phyloP scores from a whole-genome alignment of 2,329 filamentous ascomycete genomes.

The Truncatella angustata region DNA sequence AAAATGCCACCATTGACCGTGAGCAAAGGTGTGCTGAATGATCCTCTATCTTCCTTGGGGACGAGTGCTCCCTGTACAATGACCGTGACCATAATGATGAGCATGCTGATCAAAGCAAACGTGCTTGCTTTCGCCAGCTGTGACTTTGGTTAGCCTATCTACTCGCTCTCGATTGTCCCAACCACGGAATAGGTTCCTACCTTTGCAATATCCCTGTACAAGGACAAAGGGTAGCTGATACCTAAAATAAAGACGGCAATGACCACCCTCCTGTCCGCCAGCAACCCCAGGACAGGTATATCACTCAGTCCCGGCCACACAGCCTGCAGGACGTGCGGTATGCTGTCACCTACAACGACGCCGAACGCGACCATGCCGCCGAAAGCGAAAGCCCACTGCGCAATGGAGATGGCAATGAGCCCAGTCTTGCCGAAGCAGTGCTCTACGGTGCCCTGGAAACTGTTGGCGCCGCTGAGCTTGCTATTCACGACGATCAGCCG shows the following conservation, averaged over 20 bases:
- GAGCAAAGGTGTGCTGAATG: slow-evolving; percentile 66
- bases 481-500: slow-evolving; percentile 95
- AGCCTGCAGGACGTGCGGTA: slow-evolving; percentile 83
- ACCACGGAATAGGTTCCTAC: slow-evolving; percentile 44
- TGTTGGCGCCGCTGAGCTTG: slow-evolving; percentile 90
- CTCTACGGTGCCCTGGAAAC: slow-evolving; percentile 94
- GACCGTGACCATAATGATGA: slow-evolving; percentile 83
- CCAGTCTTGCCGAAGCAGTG: slow-evolving; percentile 89
- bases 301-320: slow-evolving; percentile 74
- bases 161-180: neutral
- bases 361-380: slow-evolving; percentile 98
- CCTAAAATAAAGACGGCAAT: slow-evolving; percentile 87
- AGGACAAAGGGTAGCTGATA: slow-evolving; percentile 84
- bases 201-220: slow-evolving; percentile 97
- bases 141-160: slow-evolving; percentile 9
- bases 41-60: slow-evolving; percentile 68
- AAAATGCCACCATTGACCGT: slow-evolving; percentile 87
- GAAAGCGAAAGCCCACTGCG: slow-evolving; percentile 98
- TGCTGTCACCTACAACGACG: slow-evolving; percentile 94
- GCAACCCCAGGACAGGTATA: slow-evolving; percentile 75
- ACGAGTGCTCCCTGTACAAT: slow-evolving; percentile 78
- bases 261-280: slow-evolving; percentile 77
- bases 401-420: slow-evolving; percentile 81
- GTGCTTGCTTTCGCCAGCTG: slow-evolving; percentile 95
- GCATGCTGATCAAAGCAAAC: slow-evolving; percentile 88